These are phyloP conservation scores for Sarocladiaceae sp. DNA, from an alignment of 2,329 filamentous ascomycete species.

Conservation along the genomic window DNA sequence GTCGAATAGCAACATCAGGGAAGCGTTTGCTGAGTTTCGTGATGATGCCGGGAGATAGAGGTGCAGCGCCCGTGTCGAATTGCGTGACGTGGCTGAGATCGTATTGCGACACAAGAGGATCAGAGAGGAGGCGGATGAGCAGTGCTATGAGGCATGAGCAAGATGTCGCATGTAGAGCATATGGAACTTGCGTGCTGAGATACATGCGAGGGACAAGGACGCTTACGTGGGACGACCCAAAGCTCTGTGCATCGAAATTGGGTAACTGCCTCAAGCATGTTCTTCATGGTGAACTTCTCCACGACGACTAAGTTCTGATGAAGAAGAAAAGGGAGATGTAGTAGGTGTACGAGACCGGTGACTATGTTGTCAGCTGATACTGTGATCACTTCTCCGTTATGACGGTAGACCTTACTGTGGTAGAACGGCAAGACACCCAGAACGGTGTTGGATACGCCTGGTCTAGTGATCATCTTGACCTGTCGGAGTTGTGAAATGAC, in stretches of 20 bases:
- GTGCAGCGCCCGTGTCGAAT: constrained; percentile 1
- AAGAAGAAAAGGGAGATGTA: neutral
- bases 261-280: neutral
- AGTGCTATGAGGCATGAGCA: neutral
- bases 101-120: neutral
- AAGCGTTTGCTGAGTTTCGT: neutral
- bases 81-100: neutral
- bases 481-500: neutral
- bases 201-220: neutral
- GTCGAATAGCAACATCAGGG: neutral
- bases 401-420: neutral
- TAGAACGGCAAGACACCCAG: neutral
- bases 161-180: neutral
- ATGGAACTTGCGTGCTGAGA: too few relatives aligned
- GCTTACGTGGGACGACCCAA: neutral
- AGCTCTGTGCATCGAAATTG: neutral
- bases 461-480: neutral
- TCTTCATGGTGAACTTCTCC: neutral
- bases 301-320: neutral
- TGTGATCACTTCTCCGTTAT: neutral
- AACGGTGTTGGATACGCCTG: neutral
- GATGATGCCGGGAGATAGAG: neutral
- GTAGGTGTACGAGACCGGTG: neutral
- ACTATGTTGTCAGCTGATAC: neutral
- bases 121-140: neutral